Evolutionary conservation across 2,329 filamentous ascomycete genomes (phyloP).

Genomic region (Stemphylium beticola): DNA sequence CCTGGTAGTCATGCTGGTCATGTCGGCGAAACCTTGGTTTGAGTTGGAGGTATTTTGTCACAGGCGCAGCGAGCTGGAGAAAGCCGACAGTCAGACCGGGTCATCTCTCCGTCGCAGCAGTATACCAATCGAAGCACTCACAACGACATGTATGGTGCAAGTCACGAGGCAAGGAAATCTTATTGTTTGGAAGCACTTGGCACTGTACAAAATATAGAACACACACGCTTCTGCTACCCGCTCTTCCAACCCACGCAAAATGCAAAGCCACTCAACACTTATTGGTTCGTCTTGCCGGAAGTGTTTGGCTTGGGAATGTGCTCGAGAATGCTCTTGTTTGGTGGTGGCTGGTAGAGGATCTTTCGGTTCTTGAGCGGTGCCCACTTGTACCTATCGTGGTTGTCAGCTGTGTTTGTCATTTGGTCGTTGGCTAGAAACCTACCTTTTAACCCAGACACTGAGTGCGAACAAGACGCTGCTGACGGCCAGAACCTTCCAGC

Average conservation of each 20-base stretch:
- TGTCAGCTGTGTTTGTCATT: constrained; percentile 33
- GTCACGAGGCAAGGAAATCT: constrained; percentile 24
- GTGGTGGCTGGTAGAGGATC: constrained; percentile 82
- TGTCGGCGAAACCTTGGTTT: too few species aligned
- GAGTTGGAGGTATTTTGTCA: too few species aligned
- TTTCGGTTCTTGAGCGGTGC: constrained; percentile 93
- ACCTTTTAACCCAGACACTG: constrained; percentile 96
- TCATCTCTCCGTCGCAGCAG: too few species aligned
- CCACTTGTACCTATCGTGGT: constrained; percentile 82
- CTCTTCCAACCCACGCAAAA: constrained; percentile 26
- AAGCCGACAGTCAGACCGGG: too few species aligned
- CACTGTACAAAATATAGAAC: constrained; percentile 51
- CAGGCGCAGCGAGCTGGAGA: too few species aligned
- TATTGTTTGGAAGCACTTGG: constrained; percentile 45
- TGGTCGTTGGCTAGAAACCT: constrained; percentile 21
- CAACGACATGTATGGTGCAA: background rate
- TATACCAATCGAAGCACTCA: background rate
- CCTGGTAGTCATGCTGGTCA: too few species aligned
- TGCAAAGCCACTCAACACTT: constrained; percentile 24
- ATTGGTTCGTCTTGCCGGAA: constrained; percentile 44
- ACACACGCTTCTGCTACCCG: constrained; percentile 39
- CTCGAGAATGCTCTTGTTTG: constrained; percentile 37
- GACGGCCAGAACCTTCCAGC: constrained; percentile 90
- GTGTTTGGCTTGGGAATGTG: constrained; percentile 42
- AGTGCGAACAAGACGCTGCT: constrained; percentile 79